Conservation (phyloP, 2,329 filamentous ascomycete species). For the Verticillium isaacii region DNA sequence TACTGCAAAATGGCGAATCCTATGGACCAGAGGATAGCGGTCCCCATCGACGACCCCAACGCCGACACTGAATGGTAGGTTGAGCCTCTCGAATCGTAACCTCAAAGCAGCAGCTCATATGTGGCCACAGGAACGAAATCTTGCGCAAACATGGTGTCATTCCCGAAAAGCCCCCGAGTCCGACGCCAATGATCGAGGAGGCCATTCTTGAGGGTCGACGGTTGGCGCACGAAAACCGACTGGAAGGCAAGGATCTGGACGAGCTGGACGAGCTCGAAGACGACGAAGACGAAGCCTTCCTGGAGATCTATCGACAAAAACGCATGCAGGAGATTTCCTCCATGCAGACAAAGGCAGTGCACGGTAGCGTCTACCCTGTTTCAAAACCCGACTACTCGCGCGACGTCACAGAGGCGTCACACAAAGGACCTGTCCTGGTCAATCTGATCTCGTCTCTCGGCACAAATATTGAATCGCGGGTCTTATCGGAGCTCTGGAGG, state of each 20-base stretch:
- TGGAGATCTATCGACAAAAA: conserved; percentile 83
- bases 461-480: conserved; percentile 77
- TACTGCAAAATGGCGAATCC: conserved; percentile 52
- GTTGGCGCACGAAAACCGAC: conserved; percentile 83
- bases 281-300: conserved; percentile 87
- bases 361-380: conserved; percentile 88
- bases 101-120: not conserved
- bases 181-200: conserved; percentile 94
- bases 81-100: conserved; percentile 8
- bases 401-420: conserved; percentile 88
- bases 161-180: conserved; percentile 94
- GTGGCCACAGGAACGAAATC: conserved; percentile 80
- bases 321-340: conserved; percentile 77
- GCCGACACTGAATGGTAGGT: conserved; percentile 93
- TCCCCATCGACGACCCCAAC: conserved; percentile 91
- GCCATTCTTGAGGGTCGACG: conserved; percentile 78
- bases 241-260: conserved; percentile 92
- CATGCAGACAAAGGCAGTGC: conserved; percentile 70
- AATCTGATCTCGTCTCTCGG: conserved; percentile 75
- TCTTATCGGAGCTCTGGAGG: conserved; percentile 81
- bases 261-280: conserved; percentile 93
- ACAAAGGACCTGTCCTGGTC: conserved; percentile 65
- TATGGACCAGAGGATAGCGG: conserved; percentile 60
- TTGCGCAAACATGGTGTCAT: conserved; percentile 94
- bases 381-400: conserved; percentile 90